phyloP scores from a whole-genome alignment of 176 grass and related monocot genomes.

The Oryza punctata region DNA sequence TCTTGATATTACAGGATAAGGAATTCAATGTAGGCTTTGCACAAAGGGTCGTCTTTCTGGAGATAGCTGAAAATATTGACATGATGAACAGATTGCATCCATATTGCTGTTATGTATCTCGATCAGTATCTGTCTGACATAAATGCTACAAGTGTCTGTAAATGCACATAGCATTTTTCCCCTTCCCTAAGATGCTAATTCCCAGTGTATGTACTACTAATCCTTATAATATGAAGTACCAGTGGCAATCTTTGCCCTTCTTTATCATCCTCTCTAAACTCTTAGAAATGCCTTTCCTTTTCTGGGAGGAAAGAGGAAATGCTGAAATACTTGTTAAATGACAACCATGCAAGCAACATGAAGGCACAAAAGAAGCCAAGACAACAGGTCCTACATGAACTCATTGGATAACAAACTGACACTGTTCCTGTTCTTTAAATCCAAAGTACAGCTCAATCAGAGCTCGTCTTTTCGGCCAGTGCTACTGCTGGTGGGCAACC shows the following conservation, averaged over 20 bases:
- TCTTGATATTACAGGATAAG: conserved; percentile 47
- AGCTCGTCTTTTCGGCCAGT: conserved; percentile 25
- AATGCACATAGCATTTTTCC: neutral
- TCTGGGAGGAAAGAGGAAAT: no score
- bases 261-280: neutral
- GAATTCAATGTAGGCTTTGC: conserved; percentile 3
- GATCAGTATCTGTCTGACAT: conserved; percentile 23
- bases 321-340: conserved; percentile 2
- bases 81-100: conserved; percentile 36
- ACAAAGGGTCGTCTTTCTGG: neutral
- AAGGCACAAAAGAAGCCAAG: conserved; percentile 5
- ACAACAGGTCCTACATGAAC: neutral
- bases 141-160: conserved; percentile 27
- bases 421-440: neutral
- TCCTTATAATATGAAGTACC: neutral
- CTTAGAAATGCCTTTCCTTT: neutral
- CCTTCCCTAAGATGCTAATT: neutral
- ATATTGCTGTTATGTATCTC: conserved; percentile 32
- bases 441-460: conserved; percentile 33
- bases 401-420: neutral
- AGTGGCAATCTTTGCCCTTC: neutral
- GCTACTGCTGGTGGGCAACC: conserved; percentile 12
- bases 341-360: conserved; percentile 18
- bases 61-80: conserved; percentile 27
- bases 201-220: neutral